Base-by-base conservation (phyloP, 169 alveolate genomes). In the Amoebophrya sp. region DNA sequence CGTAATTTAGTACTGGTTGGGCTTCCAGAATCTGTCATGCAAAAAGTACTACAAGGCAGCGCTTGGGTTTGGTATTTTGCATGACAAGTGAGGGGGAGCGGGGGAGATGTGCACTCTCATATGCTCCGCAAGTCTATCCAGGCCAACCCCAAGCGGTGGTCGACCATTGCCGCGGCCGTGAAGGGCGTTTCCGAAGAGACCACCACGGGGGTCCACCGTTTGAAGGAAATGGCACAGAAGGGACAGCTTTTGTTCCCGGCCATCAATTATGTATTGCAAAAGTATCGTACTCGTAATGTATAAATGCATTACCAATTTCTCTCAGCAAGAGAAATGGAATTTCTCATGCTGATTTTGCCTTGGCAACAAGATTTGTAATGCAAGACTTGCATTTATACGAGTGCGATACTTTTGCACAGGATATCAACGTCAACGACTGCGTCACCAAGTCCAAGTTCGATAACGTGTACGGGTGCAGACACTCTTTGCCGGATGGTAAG, bases 101-200 rank as follows among this genome's bases (percentile, higher is more conserved):
- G n/a, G n/a, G n/a, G n/a, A n/a, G n/a, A n/a, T n/a, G n/a, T n/a
- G n/a, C n/a, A n/a, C n/a, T n/a, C n/a, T n/a, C n/a, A 33, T 95
- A 83, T 96, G 93, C 95, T 95, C 95, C 96, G 95, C 96, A 96
- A 97, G 94, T 95, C 95, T 91, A 94, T 96, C 90, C 92, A 92
- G 93, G 95, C 95, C 93, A 96, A 97, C 93, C 98, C 97, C 93
- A 95, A 92, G 93, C 96, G 96, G 95, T 98, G 98, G 98, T 95
- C 97, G 90, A 96, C 95, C 89, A 95, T 97, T 95, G 97, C 98
- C 10, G 96, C 95, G 90, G 93, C 94, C 89, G 94, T 97, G 91
- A 95, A 95, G 91, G 99, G 99, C 35, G 99, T 98, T 89, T 96
- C 99, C 88, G 99, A 99, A 95, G 99, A 99, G 95, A 99, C 99